A percentile compares a stretch with the other conserved stretches of the same genome.
phyloP scores from a whole-genome alignment of 768 basidiomycete species.

The Hygrophorus russula region DNA sequence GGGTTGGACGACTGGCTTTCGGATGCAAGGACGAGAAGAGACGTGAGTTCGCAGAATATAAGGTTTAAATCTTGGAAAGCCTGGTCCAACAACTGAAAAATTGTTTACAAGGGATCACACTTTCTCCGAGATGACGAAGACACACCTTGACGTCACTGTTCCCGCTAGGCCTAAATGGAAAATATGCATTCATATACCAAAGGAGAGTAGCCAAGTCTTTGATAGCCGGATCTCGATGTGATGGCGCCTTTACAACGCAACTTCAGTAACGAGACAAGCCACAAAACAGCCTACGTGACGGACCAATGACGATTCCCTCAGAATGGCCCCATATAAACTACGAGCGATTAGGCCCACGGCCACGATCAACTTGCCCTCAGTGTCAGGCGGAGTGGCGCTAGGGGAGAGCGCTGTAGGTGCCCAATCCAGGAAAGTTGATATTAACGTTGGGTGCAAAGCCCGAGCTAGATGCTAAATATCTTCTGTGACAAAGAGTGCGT shows the following conservation, averaged over 20 bases:
- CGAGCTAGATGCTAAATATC: slow-evolving; percentile 49
- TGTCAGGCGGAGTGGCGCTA: slow-evolving; percentile 41
- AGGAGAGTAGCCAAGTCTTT: slow-evolving; percentile 51
- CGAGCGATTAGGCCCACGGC: slow-evolving; percentile 46
- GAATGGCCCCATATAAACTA: slow-evolving; percentile 46
- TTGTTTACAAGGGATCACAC: slow-evolving; percentile 3
- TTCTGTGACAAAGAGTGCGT: neutral
- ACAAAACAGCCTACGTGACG: slow-evolving; percentile 13
- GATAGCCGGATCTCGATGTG: slow-evolving; percentile 14
- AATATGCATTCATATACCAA: slow-evolving; percentile 69
- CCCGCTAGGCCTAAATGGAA: slow-evolving; percentile 55
- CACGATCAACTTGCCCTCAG: slow-evolving; percentile 49
- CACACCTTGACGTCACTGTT: slow-evolving; percentile 49
- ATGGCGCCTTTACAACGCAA: neutral
- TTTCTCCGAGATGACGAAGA: neutral
- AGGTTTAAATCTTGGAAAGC: slow-evolving; percentile 62
- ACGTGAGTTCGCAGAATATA: slow-evolving; percentile 67
- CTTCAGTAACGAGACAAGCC: slow-evolving; percentile 1
- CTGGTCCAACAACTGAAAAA: slow-evolving; percentile 44
- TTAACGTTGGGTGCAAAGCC: slow-evolving; percentile 65
- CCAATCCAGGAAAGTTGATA: slow-evolving; percentile 80
- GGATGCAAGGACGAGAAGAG: slow-evolving; percentile 41
- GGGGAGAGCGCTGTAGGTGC: slow-evolving; percentile 77
- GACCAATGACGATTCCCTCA: slow-evolving; percentile 31
- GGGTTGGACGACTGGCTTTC: slow-evolving; percentile 9